A percentile compares a stretch with the other conserved stretches of the same genome.
Evolutionary conservation across 805 yeast genomes (phyloP).

Genomic region (Candida peoriensis): DNA sequence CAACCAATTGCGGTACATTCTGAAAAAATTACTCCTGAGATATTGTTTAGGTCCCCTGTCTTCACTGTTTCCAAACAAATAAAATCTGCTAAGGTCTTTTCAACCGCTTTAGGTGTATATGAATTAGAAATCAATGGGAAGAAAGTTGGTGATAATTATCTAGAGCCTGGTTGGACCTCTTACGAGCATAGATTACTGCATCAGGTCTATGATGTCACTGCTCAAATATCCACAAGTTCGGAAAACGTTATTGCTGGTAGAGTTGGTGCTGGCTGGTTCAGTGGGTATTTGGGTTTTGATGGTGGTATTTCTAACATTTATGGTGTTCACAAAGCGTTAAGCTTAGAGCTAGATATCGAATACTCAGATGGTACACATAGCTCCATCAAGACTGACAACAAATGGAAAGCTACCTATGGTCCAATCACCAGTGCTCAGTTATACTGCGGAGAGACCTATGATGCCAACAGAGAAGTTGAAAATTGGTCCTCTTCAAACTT

Average conservation of each 20-base stretch:
- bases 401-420: constrained; percentile 11
- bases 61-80: constrained; percentile 3
- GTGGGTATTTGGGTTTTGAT: constrained; percentile 14
- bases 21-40: constrained; percentile 11
- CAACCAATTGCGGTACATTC: constrained; percentile 8
- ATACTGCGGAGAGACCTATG: constrained; percentile 14
- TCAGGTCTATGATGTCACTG: constrained; percentile 14
- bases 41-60: constrained; percentile 11
- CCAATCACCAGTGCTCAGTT: constrained; percentile 13
- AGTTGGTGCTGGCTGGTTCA: constrained; percentile 17
- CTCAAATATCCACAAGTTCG: not conserved
- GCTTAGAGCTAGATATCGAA: constrained; percentile 6
- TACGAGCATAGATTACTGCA: constrained; percentile 16
- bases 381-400: constrained; percentile 7
- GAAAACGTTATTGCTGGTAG: constrained; percentile 14
- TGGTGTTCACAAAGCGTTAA: constrained; percentile 10
- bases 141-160: constrained; percentile 7
- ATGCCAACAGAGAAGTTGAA: constrained; percentile 10
- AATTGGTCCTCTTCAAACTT: constrained; percentile 11
- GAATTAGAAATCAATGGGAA: constrained; percentile 14
- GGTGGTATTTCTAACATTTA: constrained; percentile 15
- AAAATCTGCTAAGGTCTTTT: constrained; percentile 8
- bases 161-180: constrained; percentile 16
- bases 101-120: constrained; percentile 15
- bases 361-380: constrained; percentile 12